Evolutionary conservation across 305 asterid genomes (phyloP).

Genomic region (Fraxinus ornus): DNA sequence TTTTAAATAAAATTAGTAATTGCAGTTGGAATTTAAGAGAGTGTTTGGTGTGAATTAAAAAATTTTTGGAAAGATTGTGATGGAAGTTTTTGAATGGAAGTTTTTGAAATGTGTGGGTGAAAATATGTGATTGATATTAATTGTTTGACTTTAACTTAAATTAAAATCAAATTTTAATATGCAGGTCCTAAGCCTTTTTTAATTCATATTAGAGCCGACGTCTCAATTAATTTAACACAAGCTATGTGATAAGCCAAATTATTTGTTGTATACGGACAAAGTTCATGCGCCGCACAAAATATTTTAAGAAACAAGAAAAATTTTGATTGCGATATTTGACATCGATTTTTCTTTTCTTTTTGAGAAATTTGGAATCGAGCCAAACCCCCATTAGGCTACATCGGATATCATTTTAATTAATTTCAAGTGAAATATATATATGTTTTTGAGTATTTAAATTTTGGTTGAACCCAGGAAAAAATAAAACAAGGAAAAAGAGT

Average conservation of each 20-base stretch:
- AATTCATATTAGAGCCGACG: constrained; percentile 24
- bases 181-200: neutral
- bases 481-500: neutral
- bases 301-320: too few species aligned
- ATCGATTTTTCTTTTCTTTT: too few species aligned
- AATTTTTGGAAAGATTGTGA: too few species aligned
- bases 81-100: too few species aligned
- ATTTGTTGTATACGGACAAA: constrained; percentile 1
- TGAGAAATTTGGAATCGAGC: neutral
- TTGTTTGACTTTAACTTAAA: too few species aligned
- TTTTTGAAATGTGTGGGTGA: too few species aligned
- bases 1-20: neutral
- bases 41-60: too few species aligned
- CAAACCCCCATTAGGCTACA: neutral
- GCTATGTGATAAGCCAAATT: constrained; percentile 36
- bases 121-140: too few species aligned
- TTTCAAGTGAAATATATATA: neutral
- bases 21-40: too few species aligned
- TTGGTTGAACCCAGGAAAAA: neutral
- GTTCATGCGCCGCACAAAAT: neutral
- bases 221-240: constrained; percentile 15
- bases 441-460: constrained; percentile 3
- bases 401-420: neutral
- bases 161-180: too few species aligned
- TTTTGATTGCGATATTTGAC: too few species aligned